Base-by-base conservation (phyloP, 495 filamentous ascomycete genomes). In the Clohesyomyces aquaticus region DNA sequence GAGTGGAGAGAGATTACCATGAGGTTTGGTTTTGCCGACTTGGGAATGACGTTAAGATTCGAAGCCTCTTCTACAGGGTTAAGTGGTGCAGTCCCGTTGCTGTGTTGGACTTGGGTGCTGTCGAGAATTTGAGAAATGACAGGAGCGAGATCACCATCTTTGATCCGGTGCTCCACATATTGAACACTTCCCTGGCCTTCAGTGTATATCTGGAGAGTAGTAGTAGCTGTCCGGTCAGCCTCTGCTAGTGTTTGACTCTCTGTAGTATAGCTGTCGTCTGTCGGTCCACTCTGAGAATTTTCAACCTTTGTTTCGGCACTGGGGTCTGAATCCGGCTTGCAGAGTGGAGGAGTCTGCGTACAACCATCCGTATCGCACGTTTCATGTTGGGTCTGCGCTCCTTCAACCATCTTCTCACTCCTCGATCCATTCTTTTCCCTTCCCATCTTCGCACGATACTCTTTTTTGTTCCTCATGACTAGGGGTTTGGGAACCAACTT, bases 1-100 rank as follows among this genome's bases (percentile, higher is more conserved):
- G 93, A 96, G 73, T 98, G 94, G 49, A 98, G 88, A 0, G 94
- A 98, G 1, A 96, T 87, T 22, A 95, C 87, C 85, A 97, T 90
- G 29, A 96, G 77, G 22, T 57, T 60, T 16, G 64, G 64, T 11
- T 64, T 29, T 42, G 32, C 38, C 18, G 59, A 27, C 55, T 62
- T 52, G 76, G 76, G 16, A 74, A 63, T 41, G 55, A 55, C 35
- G 65, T 75, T 14, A 66, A 65, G 35, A 72, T 71, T 14, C 59
- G 55, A 32, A 10, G 63, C 19, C 29, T 71, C 46, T 47, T 59
- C 60, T 3, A 59, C 38, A 25, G 53, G 8, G 19, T 43, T 60
- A 1, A 52, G 35, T 4, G 12, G 22, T 19, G 42, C 23, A 23
- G 29, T 11, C 14, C 53, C 26, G 77, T 48, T 59, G 25, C 43